Base-by-base conservation (phyloP, 805 yeast genomes). In the Spathaspora hagerdaliae region DNA sequence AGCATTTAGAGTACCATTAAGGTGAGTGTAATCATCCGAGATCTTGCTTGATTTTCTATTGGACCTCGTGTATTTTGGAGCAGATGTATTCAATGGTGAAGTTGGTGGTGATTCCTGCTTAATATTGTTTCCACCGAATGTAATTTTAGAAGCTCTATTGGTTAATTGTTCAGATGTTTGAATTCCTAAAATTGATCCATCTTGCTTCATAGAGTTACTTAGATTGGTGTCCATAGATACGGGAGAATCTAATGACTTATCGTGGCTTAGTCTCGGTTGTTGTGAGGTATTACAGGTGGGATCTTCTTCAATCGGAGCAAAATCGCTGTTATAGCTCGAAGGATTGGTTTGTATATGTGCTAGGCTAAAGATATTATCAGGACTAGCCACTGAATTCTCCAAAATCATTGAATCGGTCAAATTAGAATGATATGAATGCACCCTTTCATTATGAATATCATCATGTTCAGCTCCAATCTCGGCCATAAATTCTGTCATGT, bases 401-500 rank as follows among this genome's bases (percentile, higher is more conserved):
- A 41, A 29, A 2, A 38, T 14, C n/a, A 38, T 38, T 8, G 41
- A 34, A n/a, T 34, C 44, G 4, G 19, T 13, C 31, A 34, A 35
- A 35, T 11, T 41, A 1, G 32, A 8, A 32, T 31, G 7, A 13
- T 19, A 15, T 11, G 39, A 6, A 11, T 35, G 29, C 27, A 26
- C 10, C 27, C 36, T 5, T 10, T 11, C 32, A 12, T 41, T 19
- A 27, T 13, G 36, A 27, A 14, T 33, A 36, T 42, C 31, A 27
- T 29, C 26, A 27, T 27, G 19, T 12, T 43, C 19, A 12, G 46
- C 46, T 8, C 46, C 43, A 15, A 38, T 38, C 33, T 43, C 46
- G 8, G 46, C 46, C 15, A 43, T 36, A 34, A 43, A 43, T 13
- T 43, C 46, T 7, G 33, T 43, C n/a, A 39, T 14, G 27, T 39